These are phyloP conservation scores for Gossypium anomalum DNA, from an alignment of 345 rosid species.

Conservation along the genomic window DNA sequence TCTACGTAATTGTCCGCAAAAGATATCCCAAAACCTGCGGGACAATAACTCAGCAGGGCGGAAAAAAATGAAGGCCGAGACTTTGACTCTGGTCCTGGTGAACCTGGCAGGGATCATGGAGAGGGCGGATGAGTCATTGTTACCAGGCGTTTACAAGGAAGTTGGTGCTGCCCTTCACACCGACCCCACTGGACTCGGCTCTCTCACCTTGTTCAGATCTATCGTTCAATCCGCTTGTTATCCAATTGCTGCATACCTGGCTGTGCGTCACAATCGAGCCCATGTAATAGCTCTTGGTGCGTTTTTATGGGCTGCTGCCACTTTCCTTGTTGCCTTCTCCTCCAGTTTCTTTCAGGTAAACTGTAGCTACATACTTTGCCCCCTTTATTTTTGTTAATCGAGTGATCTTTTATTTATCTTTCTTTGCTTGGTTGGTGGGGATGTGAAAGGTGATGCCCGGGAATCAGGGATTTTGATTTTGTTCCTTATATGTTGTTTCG, in stretches of 20 bases:
- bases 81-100: constrained; percentile 65
- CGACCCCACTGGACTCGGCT: constrained; percentile 80
- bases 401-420: constrained; percentile 4
- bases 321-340: constrained; percentile 70
- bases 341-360: constrained; percentile 59
- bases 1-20: not conserved
- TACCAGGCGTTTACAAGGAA: constrained; percentile 88
- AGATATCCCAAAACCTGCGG: not conserved
- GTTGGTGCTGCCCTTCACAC: constrained; percentile 81
- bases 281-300: constrained; percentile 69
- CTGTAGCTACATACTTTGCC: not conserved
- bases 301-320: constrained; percentile 71
- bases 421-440: constrained; percentile 14
- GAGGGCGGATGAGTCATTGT: constrained; percentile 82
- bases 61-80: constrained; percentile 54
- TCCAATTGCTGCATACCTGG: constrained; percentile 62
- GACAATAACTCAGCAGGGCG: not conserved
- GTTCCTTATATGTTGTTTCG: not conserved
- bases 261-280: constrained; percentile 53
- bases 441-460: constrained; percentile 4
- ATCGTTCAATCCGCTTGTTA: constrained; percentile 55
- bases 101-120: constrained; percentile 88
- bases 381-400: not conserved
- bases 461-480: constrained; percentile 3
- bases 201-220: constrained; percentile 61